Percentiles rank a stretch among this genome's conserved stretches.
Conservation (phyloP, 305 asterid genomes). For the Striga hermonthica region DNA sequence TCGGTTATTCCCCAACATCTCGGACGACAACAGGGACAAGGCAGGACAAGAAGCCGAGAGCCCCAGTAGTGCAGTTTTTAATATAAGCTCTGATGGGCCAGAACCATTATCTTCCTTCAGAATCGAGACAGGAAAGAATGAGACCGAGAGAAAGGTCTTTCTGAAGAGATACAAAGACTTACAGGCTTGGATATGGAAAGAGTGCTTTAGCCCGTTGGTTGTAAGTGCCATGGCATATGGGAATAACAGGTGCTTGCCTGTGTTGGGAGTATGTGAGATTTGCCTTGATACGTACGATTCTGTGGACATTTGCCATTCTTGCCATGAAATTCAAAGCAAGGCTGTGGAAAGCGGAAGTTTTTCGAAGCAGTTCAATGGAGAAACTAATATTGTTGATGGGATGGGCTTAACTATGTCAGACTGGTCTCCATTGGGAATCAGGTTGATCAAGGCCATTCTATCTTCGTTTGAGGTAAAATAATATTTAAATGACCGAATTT, state of each 20-base stretch:
- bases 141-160: conserved; percentile 47
- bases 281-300: conserved; percentile 55
- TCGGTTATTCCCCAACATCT: conserved; percentile 27
- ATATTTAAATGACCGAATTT: conserved; percentile 1
- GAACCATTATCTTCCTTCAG: conserved; percentile 71
- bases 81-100: conserved; percentile 43
- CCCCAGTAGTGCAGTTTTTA: conserved; percentile 58
- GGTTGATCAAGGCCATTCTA: conserved; percentile 67
- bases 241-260: conserved; percentile 52
- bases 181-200: conserved; percentile 84
- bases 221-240: conserved; percentile 57
- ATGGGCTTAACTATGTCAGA: conserved; percentile 31
- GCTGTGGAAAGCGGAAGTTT: conserved; percentile 33
- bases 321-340: conserved; percentile 35
- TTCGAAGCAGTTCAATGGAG: conserved; percentile 33
- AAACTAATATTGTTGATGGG: conserved; percentile 36
- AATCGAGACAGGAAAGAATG: conserved; percentile 67
- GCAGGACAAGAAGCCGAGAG: conserved; percentile 52
- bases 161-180: conserved; percentile 65
- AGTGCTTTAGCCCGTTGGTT: conserved; percentile 53
- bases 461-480: conserved; percentile 64
- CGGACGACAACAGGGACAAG: conserved; percentile 29
- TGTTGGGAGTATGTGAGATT: conserved; percentile 61
- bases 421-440: conserved; percentile 57
- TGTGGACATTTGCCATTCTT: conserved; percentile 48